phyloP scores from a whole-genome alignment of 495 filamentous ascomycete genomes.

The Penicillium silybi region DNA sequence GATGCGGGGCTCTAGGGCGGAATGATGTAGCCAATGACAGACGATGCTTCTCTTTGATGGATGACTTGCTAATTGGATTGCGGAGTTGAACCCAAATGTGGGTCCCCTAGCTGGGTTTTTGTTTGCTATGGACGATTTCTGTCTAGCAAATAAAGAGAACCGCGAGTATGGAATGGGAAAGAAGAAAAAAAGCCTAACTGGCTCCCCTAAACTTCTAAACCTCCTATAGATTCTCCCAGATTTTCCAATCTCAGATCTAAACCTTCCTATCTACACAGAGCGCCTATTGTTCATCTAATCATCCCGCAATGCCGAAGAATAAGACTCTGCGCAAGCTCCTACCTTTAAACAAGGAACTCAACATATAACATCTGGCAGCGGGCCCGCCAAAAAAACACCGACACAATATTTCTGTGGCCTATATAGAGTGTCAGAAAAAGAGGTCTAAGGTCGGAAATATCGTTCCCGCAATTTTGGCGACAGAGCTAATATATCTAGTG shows the following conservation, averaged over 20 bases:
- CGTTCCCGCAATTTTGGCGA: not conserved
- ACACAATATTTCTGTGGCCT: not conserved
- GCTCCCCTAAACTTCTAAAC: not conserved
- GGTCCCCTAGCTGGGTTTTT: not conserved
- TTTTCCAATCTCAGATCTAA: not conserved
- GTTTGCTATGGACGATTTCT: slow-evolving; percentile 1
- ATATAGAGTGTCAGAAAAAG: slow-evolving; percentile 1
- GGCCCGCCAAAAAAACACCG: not conserved
- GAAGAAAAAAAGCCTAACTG: not conserved
- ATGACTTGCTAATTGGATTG: not conserved
- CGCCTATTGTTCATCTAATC: no score
- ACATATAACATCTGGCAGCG: not conserved
- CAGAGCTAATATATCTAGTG: not conserved
- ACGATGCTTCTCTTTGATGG: no score
- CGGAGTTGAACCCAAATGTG: not conserved
- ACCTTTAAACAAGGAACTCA: not conserved
- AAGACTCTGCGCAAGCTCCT: not conserved
- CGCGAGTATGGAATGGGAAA: not conserved
- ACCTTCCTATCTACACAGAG: not conserved
- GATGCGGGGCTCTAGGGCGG: no score
- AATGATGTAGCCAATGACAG: no score
- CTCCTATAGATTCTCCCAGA: not conserved
- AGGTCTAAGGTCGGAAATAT: not conserved
- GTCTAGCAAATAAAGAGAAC: slow-evolving; percentile 4
- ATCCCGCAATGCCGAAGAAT: not conserved